Base-by-base conservation (phyloP, 805 yeast species). In the Candida awuae region DNA sequence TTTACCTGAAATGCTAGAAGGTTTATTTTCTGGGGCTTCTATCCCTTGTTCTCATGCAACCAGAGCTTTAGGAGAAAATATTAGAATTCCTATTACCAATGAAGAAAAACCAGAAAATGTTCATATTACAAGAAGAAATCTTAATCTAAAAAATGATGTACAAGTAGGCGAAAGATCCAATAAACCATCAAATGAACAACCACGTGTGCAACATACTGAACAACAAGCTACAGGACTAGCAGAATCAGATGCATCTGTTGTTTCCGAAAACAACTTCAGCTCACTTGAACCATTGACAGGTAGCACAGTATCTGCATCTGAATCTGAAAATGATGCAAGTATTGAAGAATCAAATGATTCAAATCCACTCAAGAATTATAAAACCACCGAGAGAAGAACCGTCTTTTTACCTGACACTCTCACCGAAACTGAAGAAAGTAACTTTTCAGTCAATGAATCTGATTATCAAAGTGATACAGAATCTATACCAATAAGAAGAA, bases 371-470 rank as follows among this genome's bases (percentile, higher is more conserved):
- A 53, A 48, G 29, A 58, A 58, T 37, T 58, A 58, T 29, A 46
- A 48, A 20, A 58, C 62, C 1, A 35, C 41, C 16, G 41, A 38
- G 7, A 48, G 62, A 32, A 52, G 46, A 34, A 52, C 61, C 1
- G 42, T 38, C 4, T 46, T 55, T 35, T 43, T 49, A 8, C 58
- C 59, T 25, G 27, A 39, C 18, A 36, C 39, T 18, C 29, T 36
- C 8, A 46, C 32, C 12, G 25, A 36, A 10, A 35, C 32, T 7
- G 46, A 39, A 13, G 39, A 34, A 12, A 41, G 27, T 3, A 31
- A 15, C 2, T 31, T 35, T 18, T 31, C 29, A 8, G 30, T 34
- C 9, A 39, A 37, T 14, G 31, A 13, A 17, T 21, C 28, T 7
- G 29, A 25, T 7, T 31, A 38, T 17, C 23, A 17, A 4, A 32